Evolutionary conservation across 768 basidiomycete genomes (phyloP).

Genomic region (Holtermannia corniformis): DNA sequence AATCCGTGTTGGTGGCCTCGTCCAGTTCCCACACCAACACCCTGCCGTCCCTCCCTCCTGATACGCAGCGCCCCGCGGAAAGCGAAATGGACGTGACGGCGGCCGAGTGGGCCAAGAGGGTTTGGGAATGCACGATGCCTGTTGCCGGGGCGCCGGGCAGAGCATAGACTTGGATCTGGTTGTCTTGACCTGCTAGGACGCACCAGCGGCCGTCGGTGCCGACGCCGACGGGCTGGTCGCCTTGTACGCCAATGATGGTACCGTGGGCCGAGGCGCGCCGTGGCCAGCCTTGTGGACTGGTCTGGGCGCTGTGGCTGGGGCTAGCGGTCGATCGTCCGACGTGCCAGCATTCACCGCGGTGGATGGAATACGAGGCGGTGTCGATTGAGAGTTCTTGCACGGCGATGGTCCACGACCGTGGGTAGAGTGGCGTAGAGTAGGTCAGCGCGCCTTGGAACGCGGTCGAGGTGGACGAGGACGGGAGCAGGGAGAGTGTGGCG

Average conservation of each 20-base stretch:
- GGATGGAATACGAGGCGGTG: background rate
- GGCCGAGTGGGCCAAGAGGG: slow-evolving; percentile 30
- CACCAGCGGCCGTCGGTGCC: slow-evolving; percentile 36
- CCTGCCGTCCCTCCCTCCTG: slow-evolving; percentile 32
- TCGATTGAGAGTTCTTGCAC: slow-evolving; percentile 35
- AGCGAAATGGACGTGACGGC: slow-evolving; percentile 34
- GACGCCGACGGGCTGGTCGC: slow-evolving; percentile 25
- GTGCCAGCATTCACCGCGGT: slow-evolving; percentile 9
- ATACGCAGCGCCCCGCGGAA: slow-evolving; percentile 29
- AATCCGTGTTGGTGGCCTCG: slow-evolving; percentile 9
- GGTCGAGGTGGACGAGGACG: background rate
- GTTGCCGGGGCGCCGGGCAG: slow-evolving; percentile 13
- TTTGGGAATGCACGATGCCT: slow-evolving; percentile 32
- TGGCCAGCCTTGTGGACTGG: background rate
- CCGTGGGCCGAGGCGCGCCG: slow-evolving; percentile 1
- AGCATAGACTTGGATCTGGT: slow-evolving; percentile 39
- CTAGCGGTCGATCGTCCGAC: slow-evolving; percentile 3
- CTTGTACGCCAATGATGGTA: slow-evolving; percentile 33
- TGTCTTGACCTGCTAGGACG: slow-evolving; percentile 36
- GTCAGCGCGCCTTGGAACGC: slow-evolving; percentile 29
- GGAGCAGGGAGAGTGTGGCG: slow-evolving; percentile 31
- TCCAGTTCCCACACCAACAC: slow-evolving; percentile 39
- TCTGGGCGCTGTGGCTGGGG: background rate
- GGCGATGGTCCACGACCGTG: slow-evolving; percentile 38
- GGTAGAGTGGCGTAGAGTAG: slow-evolving; percentile 38